These are phyloP conservation scores for Corylus avellana DNA, from an alignment of 306 rosid species.

Conservation along the genomic window DNA sequence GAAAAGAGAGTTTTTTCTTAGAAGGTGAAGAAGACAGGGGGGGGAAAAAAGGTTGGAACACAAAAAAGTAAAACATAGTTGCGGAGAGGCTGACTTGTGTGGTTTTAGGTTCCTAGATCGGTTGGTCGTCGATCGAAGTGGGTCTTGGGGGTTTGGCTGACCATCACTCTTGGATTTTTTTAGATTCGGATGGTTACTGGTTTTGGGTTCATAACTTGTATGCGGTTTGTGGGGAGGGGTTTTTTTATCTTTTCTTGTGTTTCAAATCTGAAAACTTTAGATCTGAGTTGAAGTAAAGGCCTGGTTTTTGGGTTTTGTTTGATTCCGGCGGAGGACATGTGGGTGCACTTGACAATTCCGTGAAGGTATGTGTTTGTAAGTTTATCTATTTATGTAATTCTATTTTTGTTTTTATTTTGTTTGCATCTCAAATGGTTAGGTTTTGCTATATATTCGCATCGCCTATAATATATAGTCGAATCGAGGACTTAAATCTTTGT, in stretches of 20 bases:
- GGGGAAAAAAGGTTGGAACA: neutral
- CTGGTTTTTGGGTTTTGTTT: neutral
- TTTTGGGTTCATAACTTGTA: neutral
- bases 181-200: neutral
- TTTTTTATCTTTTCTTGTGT: neutral
- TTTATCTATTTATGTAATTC: neutral
- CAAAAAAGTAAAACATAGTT: neutral
- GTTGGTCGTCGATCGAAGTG: neutral
- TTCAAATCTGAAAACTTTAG: neutral
- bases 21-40: neutral
- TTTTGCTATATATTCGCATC: neutral
- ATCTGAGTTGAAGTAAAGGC: neutral
- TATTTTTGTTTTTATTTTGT: neutral
- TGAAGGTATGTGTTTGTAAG: neutral
- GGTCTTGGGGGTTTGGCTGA: neutral
- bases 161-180: neutral
- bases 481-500: neutral
- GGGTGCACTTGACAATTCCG: neutral
- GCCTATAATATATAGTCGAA: neutral
- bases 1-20: slow-evolving; percentile 15
- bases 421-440: neutral
- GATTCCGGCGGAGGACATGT: neutral
- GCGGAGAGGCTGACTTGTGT: neutral
- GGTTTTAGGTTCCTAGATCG: slow-evolving; percentile 1
- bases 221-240: neutral